Evolutionary conservation across 2,329 filamentous ascomycete species (phyloP).

Genomic region (Fonsecaea erecta): DNA sequence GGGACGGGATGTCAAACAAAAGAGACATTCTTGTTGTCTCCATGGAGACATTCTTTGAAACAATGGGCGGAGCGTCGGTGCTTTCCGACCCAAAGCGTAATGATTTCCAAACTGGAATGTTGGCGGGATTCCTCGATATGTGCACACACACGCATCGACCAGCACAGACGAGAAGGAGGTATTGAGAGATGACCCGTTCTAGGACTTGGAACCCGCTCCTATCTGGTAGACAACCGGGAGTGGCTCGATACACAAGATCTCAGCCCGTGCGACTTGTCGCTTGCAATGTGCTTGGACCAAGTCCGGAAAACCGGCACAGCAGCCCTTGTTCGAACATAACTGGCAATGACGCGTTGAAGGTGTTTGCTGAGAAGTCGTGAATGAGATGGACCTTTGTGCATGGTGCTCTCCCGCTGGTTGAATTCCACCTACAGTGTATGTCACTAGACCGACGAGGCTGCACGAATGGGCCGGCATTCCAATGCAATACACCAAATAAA

Average conservation of each 20-base stretch:
- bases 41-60: constrained; percentile 26
- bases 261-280: not conserved
- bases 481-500: not conserved
- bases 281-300: not conserved
- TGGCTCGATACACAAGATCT: not conserved
- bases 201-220: not conserved
- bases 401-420: not conserved
- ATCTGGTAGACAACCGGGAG: not conserved
- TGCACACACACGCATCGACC: not conserved
- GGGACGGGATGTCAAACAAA: constrained; percentile 29
- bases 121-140: constrained; percentile 3
- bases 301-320: not conserved
- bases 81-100: not conserved
- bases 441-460: not conserved
- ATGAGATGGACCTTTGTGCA: not conserved
- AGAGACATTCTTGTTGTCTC: constrained; percentile 29
- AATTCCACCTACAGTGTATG: not conserved
- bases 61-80: constrained; percentile 21
- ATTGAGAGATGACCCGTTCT: not conserved
- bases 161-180: not conserved
- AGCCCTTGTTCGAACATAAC: not conserved
- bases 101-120: constrained; percentile 14
- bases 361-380: not conserved
- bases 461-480: not conserved
- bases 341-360: not conserved